Evolutionary conservation across 768 basidiomycete genomes (phyloP).

Genomic region (Glaciozyma martinii): DNA sequence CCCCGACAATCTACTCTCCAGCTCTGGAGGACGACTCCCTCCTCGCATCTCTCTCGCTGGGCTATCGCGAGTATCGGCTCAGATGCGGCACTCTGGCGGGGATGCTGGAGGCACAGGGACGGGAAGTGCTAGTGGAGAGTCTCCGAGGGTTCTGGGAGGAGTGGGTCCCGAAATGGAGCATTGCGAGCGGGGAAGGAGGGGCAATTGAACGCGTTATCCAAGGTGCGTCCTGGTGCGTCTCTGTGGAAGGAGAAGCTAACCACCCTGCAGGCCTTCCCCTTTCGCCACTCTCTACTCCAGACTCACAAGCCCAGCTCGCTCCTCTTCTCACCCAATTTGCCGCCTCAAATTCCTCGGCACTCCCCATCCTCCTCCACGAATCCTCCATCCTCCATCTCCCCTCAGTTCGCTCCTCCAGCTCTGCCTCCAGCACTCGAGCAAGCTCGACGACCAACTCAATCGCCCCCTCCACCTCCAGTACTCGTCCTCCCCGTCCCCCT

Average conservation of each 20-base stretch:
- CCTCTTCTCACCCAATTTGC: slow-evolving; percentile 23
- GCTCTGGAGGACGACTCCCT: slow-evolving; percentile 18
- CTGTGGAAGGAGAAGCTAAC: too few species aligned
- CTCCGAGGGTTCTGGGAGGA: slow-evolving; percentile 3
- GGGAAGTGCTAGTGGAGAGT: neutral
- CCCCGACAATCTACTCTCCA: neutral
- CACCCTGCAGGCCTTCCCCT: slow-evolving; percentile 1
- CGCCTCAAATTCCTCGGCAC: slow-evolving; percentile 8
- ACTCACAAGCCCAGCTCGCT: neutral
- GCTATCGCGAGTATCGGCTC: slow-evolving; percentile 11
- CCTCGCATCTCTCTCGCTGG: neutral
- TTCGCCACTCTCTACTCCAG: neutral
- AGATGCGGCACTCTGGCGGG: neutral
- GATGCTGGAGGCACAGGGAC: neutral
- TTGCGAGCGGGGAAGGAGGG: neutral
- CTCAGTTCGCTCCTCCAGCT: neutral
- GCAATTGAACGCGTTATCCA: slow-evolving; percentile 1
- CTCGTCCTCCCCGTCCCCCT: neutral
- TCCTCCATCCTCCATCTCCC: slow-evolving; percentile 5
- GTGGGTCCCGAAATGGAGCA: slow-evolving; percentile 9
- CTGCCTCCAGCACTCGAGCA: too few species aligned
- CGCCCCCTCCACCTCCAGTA: neutral
- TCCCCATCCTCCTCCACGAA: slow-evolving; percentile 17
- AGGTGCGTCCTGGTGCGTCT: neutral
- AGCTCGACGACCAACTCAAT: neutral